phyloP scores from a whole-genome alignment of 495 filamentous ascomycete species.

The Monascus purpureus region DNA sequence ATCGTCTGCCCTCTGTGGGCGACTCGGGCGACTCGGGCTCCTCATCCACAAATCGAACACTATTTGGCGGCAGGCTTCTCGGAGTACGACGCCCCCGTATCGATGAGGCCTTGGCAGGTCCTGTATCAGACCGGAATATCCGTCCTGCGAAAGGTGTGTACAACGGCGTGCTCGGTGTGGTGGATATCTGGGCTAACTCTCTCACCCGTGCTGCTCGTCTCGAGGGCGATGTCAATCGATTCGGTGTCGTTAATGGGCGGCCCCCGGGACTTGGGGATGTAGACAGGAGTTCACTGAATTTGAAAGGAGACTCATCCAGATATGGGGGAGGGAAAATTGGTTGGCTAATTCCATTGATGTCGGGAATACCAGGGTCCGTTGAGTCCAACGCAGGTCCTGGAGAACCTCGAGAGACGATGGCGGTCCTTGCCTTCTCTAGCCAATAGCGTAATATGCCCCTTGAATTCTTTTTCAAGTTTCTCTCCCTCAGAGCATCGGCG shows the following conservation, averaged over 20 bases:
- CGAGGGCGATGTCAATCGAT: constrained; percentile 42
- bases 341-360: constrained; percentile 10
- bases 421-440: constrained; percentile 34
- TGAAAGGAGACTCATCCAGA: constrained; percentile 34
- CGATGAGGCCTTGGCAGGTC: constrained; percentile 12
- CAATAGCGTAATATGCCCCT: constrained; percentile 45
- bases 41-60: constrained; percentile 31
- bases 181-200: constrained; percentile 34
- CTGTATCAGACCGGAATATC: constrained; percentile 22
- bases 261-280: constrained; percentile 19
- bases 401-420: constrained; percentile 22
- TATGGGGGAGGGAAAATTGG: constrained; percentile 26
- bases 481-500: constrained; percentile 39
- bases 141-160: constrained; percentile 34
- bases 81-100: constrained; percentile 18
- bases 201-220: constrained; percentile 40
- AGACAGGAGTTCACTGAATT: constrained; percentile 27
- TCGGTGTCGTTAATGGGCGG: constrained; percentile 37
- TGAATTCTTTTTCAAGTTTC: constrained; percentile 40
- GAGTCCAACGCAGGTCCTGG: constrained; percentile 18
- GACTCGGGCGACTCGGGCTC: constrained; percentile 30
- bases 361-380: constrained; percentile 6
- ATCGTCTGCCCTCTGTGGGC: constrained; percentile 26
- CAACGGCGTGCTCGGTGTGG: constrained; percentile 35
- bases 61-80: constrained; percentile 22